Evolutionary conservation across 345 rosid genomes (phyloP).

Genomic region (Raphanus raphanistrum): DNA sequence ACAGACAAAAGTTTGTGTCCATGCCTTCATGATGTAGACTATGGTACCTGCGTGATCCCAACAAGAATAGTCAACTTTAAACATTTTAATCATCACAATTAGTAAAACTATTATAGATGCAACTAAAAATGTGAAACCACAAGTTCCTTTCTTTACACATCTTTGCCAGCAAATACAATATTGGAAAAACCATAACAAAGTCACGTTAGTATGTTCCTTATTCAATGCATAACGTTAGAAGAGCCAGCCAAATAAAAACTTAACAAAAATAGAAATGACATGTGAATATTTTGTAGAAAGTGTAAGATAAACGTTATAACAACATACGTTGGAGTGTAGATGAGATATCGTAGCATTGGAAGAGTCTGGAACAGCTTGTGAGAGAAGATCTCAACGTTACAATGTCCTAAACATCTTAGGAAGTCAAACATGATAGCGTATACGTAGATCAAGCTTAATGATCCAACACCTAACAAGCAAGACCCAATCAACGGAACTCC

Average conservation of each 20-base stretch:
- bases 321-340: slow-evolving; percentile 84
- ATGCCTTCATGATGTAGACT: slow-evolving; percentile 75
- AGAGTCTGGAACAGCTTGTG: slow-evolving; percentile 51
- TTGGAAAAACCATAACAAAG: slow-evolving; percentile 8
- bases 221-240: slow-evolving; percentile 20
- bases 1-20: slow-evolving; percentile 88
- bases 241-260: background rate
- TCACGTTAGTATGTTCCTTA: slow-evolving; percentile 23
- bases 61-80: slow-evolving; percentile 13
- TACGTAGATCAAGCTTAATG: slow-evolving; percentile 53
- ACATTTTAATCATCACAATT: background rate
- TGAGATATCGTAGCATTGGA: slow-evolving; percentile 67
- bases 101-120: background rate
- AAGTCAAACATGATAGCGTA: slow-evolving; percentile 69
- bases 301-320: slow-evolving; percentile 15
- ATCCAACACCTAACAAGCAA: slow-evolving; percentile 66
- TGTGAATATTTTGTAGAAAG: slow-evolving; percentile 1
- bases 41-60: slow-evolving; percentile 64
- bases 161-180: slow-evolving; percentile 14
- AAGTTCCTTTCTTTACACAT: slow-evolving; percentile 16
- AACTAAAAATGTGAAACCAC: background rate
- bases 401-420: slow-evolving; percentile 80
- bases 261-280: background rate
- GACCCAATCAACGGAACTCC: slow-evolving; percentile 77
- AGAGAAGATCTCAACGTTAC: slow-evolving; percentile 77